Percentiles rank a stretch among this genome's conserved stretches.
These are phyloP conservation scores for Gentiana dahurica DNA, from an alignment of 257 asterid species.

Conservation along the genomic window DNA sequence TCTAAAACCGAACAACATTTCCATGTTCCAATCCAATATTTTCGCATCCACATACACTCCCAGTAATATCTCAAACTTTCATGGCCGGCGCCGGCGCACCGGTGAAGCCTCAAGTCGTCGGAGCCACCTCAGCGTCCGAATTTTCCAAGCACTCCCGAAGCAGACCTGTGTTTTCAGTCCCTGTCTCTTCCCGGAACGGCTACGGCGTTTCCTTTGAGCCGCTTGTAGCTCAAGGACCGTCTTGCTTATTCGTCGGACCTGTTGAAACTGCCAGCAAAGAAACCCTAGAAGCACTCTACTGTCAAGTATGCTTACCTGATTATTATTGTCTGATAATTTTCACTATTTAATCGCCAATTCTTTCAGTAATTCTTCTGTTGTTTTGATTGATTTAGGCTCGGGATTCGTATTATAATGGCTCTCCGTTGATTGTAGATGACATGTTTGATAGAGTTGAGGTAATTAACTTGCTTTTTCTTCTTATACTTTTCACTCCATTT, in stretches of 20 bases:
- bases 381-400: constrained; percentile 48
- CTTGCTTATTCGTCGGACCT: constrained; percentile 90
- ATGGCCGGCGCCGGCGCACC: constrained; percentile 73
- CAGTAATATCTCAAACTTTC: constrained; percentile 16
- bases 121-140: constrained; percentile 40
- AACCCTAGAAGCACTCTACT: constrained; percentile 87
- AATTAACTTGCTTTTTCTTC: constrained; percentile 2
- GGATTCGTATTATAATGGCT: constrained; percentile 77
- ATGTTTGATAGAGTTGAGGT: constrained; percentile 98
- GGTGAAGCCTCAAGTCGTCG: constrained; percentile 36
- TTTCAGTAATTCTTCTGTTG: constrained; percentile 1
- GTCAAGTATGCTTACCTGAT: constrained; percentile 40
- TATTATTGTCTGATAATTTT: background rate
- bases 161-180: constrained; percentile 40
- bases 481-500: background rate
- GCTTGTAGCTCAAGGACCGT: constrained; percentile 49
- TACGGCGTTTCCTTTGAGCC: constrained; percentile 26
- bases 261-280: constrained; percentile 84
- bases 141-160: constrained; percentile 28
- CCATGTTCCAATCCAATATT: background rate
- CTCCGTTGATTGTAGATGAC: constrained; percentile 86
- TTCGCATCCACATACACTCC: background rate
- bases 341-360: background rate
- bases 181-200: constrained; percentile 37
- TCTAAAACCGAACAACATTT: background rate